Conservation (phyloP, 2,329 filamentous ascomycete genomes). For the Penicillium sp. region DNA sequence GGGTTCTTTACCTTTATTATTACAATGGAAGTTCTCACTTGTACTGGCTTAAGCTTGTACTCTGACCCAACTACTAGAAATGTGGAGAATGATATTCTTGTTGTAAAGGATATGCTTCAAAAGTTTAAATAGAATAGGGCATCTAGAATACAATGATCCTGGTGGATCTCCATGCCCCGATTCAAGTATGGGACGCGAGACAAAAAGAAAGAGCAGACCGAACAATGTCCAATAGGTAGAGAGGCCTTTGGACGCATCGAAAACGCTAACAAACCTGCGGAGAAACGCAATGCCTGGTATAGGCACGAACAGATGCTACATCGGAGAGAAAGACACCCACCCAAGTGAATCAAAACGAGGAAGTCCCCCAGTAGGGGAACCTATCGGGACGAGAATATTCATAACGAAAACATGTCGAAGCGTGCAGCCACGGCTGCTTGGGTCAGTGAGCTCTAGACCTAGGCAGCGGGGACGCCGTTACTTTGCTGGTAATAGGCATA, state of each 20-base stretch:
- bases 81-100: background rate
- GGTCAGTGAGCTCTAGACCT: slow-evolving; percentile 1
- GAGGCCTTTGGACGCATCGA: slow-evolving; percentile 14
- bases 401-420: slow-evolving; percentile 9
- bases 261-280: slow-evolving; percentile 28
- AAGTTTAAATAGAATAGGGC: slow-evolving; percentile 12
- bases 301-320: slow-evolving; percentile 21
- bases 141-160: slow-evolving; percentile 33
- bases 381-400: slow-evolving; percentile 6
- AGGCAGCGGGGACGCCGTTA: slow-evolving; percentile 25
- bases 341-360: slow-evolving; percentile 16
- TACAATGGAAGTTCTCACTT: too few species aligned
- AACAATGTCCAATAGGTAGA: background rate
- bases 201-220: background rate
- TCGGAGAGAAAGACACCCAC: slow-evolving; percentile 17
- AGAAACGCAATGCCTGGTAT: slow-evolving; percentile 11
- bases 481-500: slow-evolving; percentile 34
- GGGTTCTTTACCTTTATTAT: too few species aligned
- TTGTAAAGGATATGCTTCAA: slow-evolving; percentile 3
- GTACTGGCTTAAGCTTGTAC: too few species aligned
- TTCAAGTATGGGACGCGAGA: background rate
- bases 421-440: slow-evolving; percentile 9
- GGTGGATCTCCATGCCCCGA: slow-evolving; percentile 26
- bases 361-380: slow-evolving; percentile 1
- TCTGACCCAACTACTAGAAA: background rate